Percentiles rank a stretch among this genome's conserved stretches.
Conservation (phyloP, 2,329 filamentous ascomycete genomes). For the Stemphylium lycopersici region DNA sequence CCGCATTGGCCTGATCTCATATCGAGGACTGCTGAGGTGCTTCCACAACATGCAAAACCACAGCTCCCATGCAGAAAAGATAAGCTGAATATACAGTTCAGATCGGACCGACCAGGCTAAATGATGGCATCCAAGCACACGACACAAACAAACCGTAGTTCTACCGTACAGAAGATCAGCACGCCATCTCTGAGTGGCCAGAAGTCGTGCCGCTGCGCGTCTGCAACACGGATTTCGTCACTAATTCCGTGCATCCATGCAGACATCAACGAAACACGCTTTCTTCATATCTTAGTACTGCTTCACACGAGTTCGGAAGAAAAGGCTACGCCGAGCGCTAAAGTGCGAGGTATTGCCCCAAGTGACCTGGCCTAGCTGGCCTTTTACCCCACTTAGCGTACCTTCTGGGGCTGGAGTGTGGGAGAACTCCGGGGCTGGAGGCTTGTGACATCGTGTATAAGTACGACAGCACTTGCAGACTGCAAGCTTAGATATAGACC, state of each 20-base stretch:
- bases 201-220: constrained; percentile 16
- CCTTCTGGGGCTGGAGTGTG: neutral
- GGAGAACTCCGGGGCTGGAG: neutral
- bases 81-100: neutral
- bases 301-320: too few relatives aligned
- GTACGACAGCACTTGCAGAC: neutral
- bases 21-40: neutral
- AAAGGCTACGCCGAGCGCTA: constrained; percentile 12
- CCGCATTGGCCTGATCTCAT: neutral
- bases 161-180: neutral
- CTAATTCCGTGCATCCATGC: neutral
- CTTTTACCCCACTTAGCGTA: constrained; percentile 25
- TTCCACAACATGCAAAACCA: neutral
- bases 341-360: constrained; percentile 33
- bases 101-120: constrained; percentile 1
- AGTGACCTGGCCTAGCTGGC: neutral
- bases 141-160: neutral
- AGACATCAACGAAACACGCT: neutral
- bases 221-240: neutral
- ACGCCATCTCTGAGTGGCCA: constrained; percentile 9
- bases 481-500: too few relatives aligned
- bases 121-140: constrained; percentile 5
- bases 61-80: neutral
- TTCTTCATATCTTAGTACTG: too few relatives aligned
- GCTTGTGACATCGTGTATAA: neutral